Percentiles rank a stretch among this genome's conserved stretches.
phyloP scores from a whole-genome alignment of 2,329 filamentous ascomycete species.

The Claviceps sp. region DNA sequence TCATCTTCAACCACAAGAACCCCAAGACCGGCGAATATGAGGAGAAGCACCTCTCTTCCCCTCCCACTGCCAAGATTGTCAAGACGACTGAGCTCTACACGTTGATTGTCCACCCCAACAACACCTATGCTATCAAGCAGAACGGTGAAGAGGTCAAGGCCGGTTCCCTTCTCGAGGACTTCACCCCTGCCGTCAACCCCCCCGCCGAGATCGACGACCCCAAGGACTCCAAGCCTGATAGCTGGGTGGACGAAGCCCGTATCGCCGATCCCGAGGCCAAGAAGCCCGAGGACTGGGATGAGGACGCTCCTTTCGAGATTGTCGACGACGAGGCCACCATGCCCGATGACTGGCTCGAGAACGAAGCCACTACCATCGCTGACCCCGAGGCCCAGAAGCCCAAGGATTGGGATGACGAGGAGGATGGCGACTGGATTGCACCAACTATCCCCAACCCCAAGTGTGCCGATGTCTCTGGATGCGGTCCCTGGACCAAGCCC shows the following conservation, averaged over 20 bases:
- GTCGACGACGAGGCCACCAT: slow-evolving; percentile 82
- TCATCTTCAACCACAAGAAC: slow-evolving; percentile 99
- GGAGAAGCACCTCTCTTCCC: slow-evolving; percentile 90
- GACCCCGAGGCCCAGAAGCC: slow-evolving; percentile 96
- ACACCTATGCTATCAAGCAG: slow-evolving; percentile 85
- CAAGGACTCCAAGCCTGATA: slow-evolving; percentile 84
- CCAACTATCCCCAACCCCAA: slow-evolving; percentile 91
- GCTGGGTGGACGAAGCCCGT: slow-evolving; percentile 89
- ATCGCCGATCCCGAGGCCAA: slow-evolving; percentile 85
- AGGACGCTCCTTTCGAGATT: slow-evolving; percentile 94
- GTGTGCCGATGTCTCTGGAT: slow-evolving; percentile 85
- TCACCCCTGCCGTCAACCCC: slow-evolving; percentile 86
- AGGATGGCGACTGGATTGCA: slow-evolving; percentile 93
- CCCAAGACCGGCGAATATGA: slow-evolving; percentile 99
- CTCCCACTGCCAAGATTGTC: slow-evolving; percentile 74
- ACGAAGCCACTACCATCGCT: slow-evolving; percentile 68
- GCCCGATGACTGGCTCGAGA: slow-evolving; percentile 92
- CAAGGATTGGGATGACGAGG: slow-evolving; percentile 98
- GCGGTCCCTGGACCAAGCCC: slow-evolving; percentile 83
- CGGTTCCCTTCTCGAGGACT: slow-evolving; percentile 87
- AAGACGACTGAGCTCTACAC: slow-evolving; percentile 95
- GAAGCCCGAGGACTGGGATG: slow-evolving; percentile 98
- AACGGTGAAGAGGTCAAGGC: slow-evolving; percentile 81
- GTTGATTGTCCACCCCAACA: slow-evolving; percentile 89
- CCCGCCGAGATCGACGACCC: slow-evolving; percentile 86